Conservation (phyloP, 1,284 basidiomycete genomes). For the Melampsora americana region DNA sequence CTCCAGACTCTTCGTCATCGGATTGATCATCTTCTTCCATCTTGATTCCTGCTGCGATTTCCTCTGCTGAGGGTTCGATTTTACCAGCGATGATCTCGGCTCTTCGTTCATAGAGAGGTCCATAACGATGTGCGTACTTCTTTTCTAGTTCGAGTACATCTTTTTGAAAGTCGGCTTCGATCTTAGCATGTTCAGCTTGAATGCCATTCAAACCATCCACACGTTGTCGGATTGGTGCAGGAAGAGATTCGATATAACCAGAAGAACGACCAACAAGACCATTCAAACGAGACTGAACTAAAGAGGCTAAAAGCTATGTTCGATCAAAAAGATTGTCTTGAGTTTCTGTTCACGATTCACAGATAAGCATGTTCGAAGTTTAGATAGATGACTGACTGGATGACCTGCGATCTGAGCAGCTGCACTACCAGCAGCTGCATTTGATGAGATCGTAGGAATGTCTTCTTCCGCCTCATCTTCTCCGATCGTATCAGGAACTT, state of each 20-base stretch:
- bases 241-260: slow-evolving; percentile 41
- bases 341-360: no score
- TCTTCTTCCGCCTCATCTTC: slow-evolving; percentile 50
- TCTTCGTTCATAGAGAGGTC: slow-evolving; percentile 39
- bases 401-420: slow-evolving; percentile 44
- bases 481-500: slow-evolving; percentile 51
- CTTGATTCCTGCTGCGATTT: slow-evolving; percentile 40
- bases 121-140: slow-evolving; percentile 40
- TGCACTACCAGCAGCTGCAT: slow-evolving; percentile 46
- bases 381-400: slow-evolving; percentile 20
- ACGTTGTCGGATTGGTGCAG: slow-evolving; percentile 32
- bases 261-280: slow-evolving; percentile 42
- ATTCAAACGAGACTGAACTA: slow-evolving; percentile 43
- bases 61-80: slow-evolving; percentile 36
- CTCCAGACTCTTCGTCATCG: slow-evolving; percentile 20
- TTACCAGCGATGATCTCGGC: slow-evolving; percentile 30
- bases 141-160: slow-evolving; percentile 44
- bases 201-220: slow-evolving; percentile 43
- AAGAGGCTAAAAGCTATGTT: slow-evolving; percentile 36
- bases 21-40: slow-evolving; percentile 36
- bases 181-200: slow-evolving; percentile 41
- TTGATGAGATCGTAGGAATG: slow-evolving; percentile 49
- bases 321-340: neutral
- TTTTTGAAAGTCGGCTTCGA: slow-evolving; percentile 44
- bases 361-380: no score